Evolutionary conservation across 345 rosid genomes (phyloP), one percentile per base, ranked within the genome.

Genomic region (Cardamine resedifolia): DNA sequence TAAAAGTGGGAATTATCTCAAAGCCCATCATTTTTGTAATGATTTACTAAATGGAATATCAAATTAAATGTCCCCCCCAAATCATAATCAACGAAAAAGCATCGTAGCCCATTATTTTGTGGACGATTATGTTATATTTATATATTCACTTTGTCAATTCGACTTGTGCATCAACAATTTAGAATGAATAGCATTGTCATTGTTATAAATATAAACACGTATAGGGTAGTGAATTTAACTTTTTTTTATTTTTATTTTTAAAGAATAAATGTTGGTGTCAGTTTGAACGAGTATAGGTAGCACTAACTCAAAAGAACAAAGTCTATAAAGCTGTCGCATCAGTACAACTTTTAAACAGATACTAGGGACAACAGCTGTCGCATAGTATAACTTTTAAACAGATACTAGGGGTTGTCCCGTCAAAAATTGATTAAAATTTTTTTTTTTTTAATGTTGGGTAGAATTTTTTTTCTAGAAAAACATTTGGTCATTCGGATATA

Each of bases 321-420:
- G 56, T 59, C 48, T 59, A 51, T 19, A 34, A 68, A 75, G 58
- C 49, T 58, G 79, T 68, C 70, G 58, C 23, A 75, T 68, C 56
- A 18, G 14, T 75, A 61, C 74, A 44, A 60, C 63, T 61, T 52
- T 75, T 27, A 51, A 68, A 45, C 43, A 68, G 79, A 75, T n/a
- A n/a, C n/a, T n/a, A n/a, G n/a, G n/a, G n/a, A n/a, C n/a, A n/a
- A n/a, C n/a, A n/a, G n/a, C n/a, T n/a, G n/a, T n/a, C n/a, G n/a
- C n/a, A n/a, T n/a, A n/a, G n/a, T n/a, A n/a, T n/a, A n/a, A n/a
- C n/a, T n/a, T n/a, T n/a, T n/a, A n/a, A n/a, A n/a, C n/a, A n/a
- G n/a, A n/a, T n/a, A n/a, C n/a, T n/a, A n/a, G n/a, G n/a, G n/a
- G n/a, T n/a, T n/a, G n/a, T n/a, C n/a, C n/a, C n/a, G n/a, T n/a